These are phyloP conservation scores for Xerocomellus amylosporus DNA, from an alignment of 768 basidiomycete genomes.

Conservation along the genomic window DNA sequence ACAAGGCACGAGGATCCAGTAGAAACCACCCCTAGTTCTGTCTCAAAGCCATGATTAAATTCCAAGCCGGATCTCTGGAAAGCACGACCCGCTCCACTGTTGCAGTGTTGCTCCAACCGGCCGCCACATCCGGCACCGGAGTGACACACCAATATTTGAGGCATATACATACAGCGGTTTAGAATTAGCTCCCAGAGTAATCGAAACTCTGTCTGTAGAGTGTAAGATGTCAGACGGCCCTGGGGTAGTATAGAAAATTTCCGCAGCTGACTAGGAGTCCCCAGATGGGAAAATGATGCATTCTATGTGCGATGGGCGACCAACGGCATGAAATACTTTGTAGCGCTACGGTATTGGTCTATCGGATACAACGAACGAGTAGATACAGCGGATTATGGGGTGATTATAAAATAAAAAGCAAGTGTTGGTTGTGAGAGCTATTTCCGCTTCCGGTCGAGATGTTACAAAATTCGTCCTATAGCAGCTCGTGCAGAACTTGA, in stretches of 20 bases:
- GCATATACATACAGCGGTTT: neutral
- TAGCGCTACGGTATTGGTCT: conserved; percentile 4
- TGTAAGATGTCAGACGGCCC: neutral
- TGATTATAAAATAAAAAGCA: conserved; percentile 3
- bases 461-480: conserved; percentile 34
- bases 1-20: neutral
- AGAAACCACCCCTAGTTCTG: neutral
- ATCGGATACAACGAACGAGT: conserved; percentile 16
- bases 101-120: neutral
- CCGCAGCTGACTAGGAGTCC: neutral
- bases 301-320: neutral
- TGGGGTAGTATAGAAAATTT: neutral
- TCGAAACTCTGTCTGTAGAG: too few species aligned
- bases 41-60: neutral
- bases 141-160: neutral
- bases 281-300: neutral
- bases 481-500: conserved; percentile 64
- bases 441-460: neutral
- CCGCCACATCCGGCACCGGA: neutral
- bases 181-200: neutral
- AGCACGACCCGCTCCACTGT: neutral
- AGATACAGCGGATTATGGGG: conserved; percentile 10
- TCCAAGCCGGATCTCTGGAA: neutral
- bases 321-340: neutral
- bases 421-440: neutral